Conservation (phyloP, 1,139 yeast genomes). For the Nematodospora anomalae region DNA sequence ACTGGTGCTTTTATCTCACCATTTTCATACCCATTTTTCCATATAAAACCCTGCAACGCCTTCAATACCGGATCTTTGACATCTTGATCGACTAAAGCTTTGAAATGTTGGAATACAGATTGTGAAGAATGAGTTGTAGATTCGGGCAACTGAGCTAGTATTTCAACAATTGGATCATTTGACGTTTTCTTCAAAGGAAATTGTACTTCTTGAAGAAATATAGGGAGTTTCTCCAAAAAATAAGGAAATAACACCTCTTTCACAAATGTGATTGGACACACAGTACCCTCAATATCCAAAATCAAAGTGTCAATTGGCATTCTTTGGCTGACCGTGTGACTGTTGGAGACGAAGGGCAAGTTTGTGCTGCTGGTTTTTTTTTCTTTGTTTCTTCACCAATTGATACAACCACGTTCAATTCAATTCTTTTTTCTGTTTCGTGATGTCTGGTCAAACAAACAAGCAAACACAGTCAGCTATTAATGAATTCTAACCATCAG, state of each 20-base stretch:
- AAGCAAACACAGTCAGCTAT: no score
- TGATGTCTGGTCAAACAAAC: no score
- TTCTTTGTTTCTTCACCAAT: not conserved
- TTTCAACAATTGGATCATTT: slow-evolving; percentile 22
- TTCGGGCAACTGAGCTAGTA: slow-evolving; percentile 48
- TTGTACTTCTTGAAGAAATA: slow-evolving; percentile 18
- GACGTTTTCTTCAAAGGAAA: slow-evolving; percentile 7
- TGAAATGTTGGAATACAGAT: slow-evolving; percentile 46
- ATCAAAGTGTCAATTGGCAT: slow-evolving; percentile 28
- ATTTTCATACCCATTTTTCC: slow-evolving; percentile 75
- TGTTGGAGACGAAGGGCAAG: not conserved
- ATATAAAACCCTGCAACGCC: slow-evolving; percentile 76
- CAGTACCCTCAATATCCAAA: slow-evolving; percentile 88
- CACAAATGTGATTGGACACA: slow-evolving; percentile 87
- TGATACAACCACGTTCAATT: no score
- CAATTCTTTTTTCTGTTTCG: no score
- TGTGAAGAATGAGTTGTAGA: slow-evolving; percentile 25
- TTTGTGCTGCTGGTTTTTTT: not conserved
- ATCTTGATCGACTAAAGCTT: slow-evolving; percentile 60
- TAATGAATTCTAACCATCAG: no score
- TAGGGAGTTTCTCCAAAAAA: slow-evolving; percentile 37
- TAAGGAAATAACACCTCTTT: slow-evolving; percentile 64
- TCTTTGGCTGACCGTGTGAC: not conserved
- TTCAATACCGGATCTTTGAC: slow-evolving; percentile 78
- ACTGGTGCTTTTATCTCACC: slow-evolving; percentile 80